Evolutionary conservation across 805 yeast genomes (phyloP), one percentile per base, ranked within the genome.

Genomic region (Schwanniomyces sp.): DNA sequence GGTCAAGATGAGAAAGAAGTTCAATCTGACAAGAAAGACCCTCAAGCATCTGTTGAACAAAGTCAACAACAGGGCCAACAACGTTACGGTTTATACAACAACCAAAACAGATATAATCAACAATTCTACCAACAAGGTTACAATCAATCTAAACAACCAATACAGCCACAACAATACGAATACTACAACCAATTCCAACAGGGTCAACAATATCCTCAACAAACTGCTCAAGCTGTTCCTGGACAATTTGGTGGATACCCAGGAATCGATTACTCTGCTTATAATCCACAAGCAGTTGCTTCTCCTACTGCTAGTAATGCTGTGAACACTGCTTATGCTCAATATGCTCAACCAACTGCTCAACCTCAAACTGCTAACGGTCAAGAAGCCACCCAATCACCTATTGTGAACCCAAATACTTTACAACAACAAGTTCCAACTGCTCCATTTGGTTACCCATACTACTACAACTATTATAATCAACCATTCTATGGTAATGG

Each of bases 181-280:
- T 62, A 64, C 58, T 66, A 66, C 56, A 56, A 54, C 32, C 73
- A 68, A 53, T 68, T 51, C 52, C 66, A 66, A 53, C 66, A 60
- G 52, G 76, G 67, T 52, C 75, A 66, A 47, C 76, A 71, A 51
- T 72, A 68, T 48, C 69, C 70, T 16, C 74, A 69, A 56, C 76
- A 71, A 54, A 67, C 69, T 45, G 65, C 65, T 32, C 76, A 72
- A 51, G 59, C 64, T 44, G 49, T 67, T 37, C 78, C 78, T 46
- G 59, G 54, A 38, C 75, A 69, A 56, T 74, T 66, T 56, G 76
- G 63, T 41, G 72, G 69, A 40, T 74, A 72, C 61, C 78, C 78
- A 41, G 75, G 74, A 26, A 59, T 65, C 40, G 79, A 74, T 55
- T 74, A 74, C 62, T 61, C 69, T 37, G 66, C 66, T 34, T 71